Base-by-base conservation (phyloP, 1,284 basidiomycete genomes). In the Sporisorium scitamineum region DNA sequence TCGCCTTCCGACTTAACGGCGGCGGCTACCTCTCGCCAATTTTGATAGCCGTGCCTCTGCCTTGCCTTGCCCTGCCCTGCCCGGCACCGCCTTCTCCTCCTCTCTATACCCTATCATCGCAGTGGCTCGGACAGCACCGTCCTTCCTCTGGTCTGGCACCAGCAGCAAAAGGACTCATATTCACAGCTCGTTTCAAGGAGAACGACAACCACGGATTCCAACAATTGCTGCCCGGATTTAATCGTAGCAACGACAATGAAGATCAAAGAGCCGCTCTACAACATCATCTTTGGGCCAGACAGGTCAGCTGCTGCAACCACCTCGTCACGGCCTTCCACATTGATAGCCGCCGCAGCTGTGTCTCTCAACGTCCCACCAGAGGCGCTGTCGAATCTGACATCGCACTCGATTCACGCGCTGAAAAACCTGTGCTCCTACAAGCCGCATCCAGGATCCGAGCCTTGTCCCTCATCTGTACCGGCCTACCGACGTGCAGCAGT, bases 401-500 rank as follows among this genome's bases (percentile, higher is more conserved):
- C 62, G 16, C 72, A 69, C 39, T 75, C 72, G 11, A 56, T 75
- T 16, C 55, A 70, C 13, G 76, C 80, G 1, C 62, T 83, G 7
- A 54, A 61, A n/a, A 76, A 66, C 31, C 55, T 83, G 26, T 48
- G 37, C 26, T 34, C 52, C n/a, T 70, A 79, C 59, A 24, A 7
- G 13, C 76, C 73, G 0, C 52, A 26, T 4, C 61, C 71, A 1
- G 59, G 53, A 2, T 64, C 62, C 4, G 81, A 83, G 42, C 80
- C 79, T 3, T 83, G 82, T 60, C 72, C 81, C 0, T 20, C 54
- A 1, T 56, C 55, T 0, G 64, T 84, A 1, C 81, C 82, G 7
- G 83, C 83, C 1, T 84, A 79, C 37, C 75, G 83, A 10, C 63
- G 82, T 6, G 83, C 83, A 0, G 83, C 82, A 20, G 82, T 84